These are phyloP conservation scores for Sphagnurus paluster DNA, from an alignment of 1,284 basidiomycete species.

Conservation along the genomic window DNA sequence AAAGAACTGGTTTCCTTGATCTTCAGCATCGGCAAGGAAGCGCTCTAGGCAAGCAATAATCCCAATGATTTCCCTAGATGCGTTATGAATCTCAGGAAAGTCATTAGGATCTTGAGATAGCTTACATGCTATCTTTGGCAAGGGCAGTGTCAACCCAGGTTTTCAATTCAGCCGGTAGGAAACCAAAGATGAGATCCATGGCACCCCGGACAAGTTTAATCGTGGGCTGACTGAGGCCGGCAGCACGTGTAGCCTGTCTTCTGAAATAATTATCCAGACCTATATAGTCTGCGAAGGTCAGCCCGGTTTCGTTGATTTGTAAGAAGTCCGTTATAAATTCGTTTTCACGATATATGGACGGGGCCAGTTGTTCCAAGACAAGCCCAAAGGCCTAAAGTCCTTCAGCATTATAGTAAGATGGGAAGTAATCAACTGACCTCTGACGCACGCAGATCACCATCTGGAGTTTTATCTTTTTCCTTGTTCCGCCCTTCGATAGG, in stretches of 20 bases:
- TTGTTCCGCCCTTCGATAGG: slow-evolving; percentile 60
- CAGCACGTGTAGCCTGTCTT: slow-evolving; percentile 79
- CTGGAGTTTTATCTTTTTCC: slow-evolving; percentile 58
- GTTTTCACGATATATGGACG: slow-evolving; percentile 80
- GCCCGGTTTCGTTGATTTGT: slow-evolving; percentile 84
- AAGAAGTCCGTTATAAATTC: slow-evolving; percentile 91
- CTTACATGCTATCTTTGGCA: slow-evolving; percentile 78
- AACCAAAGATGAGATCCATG: slow-evolving; percentile 95
- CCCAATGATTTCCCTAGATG: slow-evolving; percentile 79
- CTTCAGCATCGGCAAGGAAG: slow-evolving; percentile 78
- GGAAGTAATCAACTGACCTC: slow-evolving; percentile 49
- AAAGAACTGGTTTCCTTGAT: slow-evolving; percentile 77
- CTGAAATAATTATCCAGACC: slow-evolving; percentile 93
- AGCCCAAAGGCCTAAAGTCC: slow-evolving; percentile 60
- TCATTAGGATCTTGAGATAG: slow-evolving; percentile 12
- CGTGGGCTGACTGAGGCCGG: slow-evolving; percentile 68
- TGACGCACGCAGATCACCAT: slow-evolving; percentile 63
- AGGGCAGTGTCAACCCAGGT: slow-evolving; percentile 82
- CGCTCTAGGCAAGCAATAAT: slow-evolving; percentile 81
- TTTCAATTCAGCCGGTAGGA: slow-evolving; percentile 83
- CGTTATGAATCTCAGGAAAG: neutral
- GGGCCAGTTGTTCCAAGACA: slow-evolving; percentile 77
- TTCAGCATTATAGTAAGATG: slow-evolving; percentile 2
- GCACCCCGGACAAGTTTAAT: slow-evolving; percentile 82
- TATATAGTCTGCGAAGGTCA: slow-evolving; percentile 97